A percentile compares a stretch with the other conserved stretches of the same genome.
phyloP scores from a whole-genome alignment of 805 yeast species.

The Sugiyamaella americana region DNA sequence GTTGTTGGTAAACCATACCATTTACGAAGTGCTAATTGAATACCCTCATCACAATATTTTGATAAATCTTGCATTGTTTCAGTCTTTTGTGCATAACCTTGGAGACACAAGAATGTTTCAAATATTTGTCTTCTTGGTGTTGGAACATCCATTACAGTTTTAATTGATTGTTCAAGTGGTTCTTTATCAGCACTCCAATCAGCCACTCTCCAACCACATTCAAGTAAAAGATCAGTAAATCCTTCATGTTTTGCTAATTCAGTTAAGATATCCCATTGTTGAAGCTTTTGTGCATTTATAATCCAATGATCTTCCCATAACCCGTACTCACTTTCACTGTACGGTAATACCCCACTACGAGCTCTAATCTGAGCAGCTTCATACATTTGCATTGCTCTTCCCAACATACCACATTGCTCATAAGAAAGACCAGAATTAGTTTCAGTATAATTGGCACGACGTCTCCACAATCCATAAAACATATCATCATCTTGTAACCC shows the following conservation, averaged over 20 bases:
- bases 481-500: conserved; percentile 88
- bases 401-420: conserved; percentile 95
- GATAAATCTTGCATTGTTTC: conserved; percentile 82
- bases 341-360: conserved; percentile 89
- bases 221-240: conserved; percentile 87
- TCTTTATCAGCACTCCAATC: conserved; percentile 96
- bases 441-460: conserved; percentile 90
- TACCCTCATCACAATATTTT: conserved; percentile 89
- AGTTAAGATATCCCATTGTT: conserved; percentile 96
- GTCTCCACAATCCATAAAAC: conserved; percentile 97
- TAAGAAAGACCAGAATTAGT: conserved; percentile 89
- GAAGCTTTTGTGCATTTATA: conserved; percentile 90
- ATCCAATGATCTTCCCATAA: conserved; percentile 99
- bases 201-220: conserved; percentile 99
- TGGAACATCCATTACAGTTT: conserved; percentile 97
- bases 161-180: conserved; percentile 87
- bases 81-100: conserved; percentile 87
- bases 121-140: conserved; percentile 95
- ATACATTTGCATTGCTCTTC: conserved; percentile 84
- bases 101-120: conserved; percentile 88
- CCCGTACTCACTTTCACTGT: conserved; percentile 89
- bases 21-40: conserved; percentile 81
- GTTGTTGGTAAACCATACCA: conserved; percentile 83
- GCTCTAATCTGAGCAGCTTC: conserved; percentile 97
- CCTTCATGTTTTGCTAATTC: conserved; percentile 98